Evolutionary conservation across 495 filamentous ascomycete genomes (phyloP).

Genomic region (Penicillium lividum): DNA sequence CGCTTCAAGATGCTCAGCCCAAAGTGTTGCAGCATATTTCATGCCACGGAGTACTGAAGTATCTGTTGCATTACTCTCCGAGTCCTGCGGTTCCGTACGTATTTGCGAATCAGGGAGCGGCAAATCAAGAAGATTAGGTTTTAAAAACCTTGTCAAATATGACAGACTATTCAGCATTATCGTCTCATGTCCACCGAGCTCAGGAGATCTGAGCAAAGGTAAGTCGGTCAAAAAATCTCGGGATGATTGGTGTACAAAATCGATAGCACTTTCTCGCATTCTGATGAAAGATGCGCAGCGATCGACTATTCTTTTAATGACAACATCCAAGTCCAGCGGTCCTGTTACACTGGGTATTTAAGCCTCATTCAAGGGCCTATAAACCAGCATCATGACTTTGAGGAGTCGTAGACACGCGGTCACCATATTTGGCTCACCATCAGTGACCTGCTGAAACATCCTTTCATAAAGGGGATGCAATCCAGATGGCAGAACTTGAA

Average conservation of each 20-base stretch:
- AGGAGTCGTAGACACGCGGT: not conserved
- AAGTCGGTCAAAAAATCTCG: conserved; percentile 19
- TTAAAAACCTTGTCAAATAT: conserved; percentile 16
- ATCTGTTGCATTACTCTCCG: not conserved
- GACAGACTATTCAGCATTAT: conserved; percentile 20
- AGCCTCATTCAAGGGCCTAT: conserved; percentile 1
- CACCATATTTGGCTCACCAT: not conserved
- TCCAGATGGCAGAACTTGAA: conserved; percentile 13
- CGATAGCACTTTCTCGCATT: conserved; percentile 13
- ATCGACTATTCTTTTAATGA: not conserved
- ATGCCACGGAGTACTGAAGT: conserved; percentile 8
- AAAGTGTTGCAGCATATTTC: conserved; percentile 23
- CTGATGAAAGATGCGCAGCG: conserved; percentile 21
- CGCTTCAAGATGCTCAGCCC: conserved; percentile 21
- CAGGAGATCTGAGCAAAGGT: conserved; percentile 6
- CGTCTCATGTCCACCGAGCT: conserved; percentile 15
- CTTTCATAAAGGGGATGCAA: conserved; percentile 13
- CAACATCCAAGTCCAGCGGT: not conserved
- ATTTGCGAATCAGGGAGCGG: conserved; percentile 8
- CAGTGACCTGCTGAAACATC: conserved; percentile 6
- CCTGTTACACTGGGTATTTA: conserved; percentile 3
- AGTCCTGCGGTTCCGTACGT: too few species aligned
- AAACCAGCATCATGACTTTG: conserved; percentile 2
- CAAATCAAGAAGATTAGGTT: conserved; percentile 19
- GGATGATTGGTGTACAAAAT: conserved; percentile 26